Percentiles rank a stretch among this genome's conserved stretches.
phyloP scores from a whole-genome alignment of 345 rosid genomes.

The Salix brachista region DNA sequence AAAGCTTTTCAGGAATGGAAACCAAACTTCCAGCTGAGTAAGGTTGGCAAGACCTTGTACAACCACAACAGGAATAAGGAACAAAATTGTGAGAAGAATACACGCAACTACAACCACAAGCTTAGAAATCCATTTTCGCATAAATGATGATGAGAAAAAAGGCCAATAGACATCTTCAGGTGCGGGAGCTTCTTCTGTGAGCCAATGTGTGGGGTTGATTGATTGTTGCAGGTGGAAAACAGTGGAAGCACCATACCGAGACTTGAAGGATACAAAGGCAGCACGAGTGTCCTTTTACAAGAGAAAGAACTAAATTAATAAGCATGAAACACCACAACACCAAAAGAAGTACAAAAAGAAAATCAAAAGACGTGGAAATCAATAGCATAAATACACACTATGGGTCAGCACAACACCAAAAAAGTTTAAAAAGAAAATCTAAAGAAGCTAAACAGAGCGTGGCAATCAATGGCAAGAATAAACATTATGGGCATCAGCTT shows the following conservation, averaged over 20 bases:
- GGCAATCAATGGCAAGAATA: background rate
- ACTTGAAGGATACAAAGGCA: constrained; percentile 93
- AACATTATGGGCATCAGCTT: background rate
- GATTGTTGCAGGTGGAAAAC: constrained; percentile 77
- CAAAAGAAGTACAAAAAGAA: background rate
- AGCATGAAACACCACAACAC: background rate
- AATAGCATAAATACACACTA: background rate
- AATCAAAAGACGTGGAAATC: background rate
- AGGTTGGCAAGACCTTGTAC: constrained; percentile 97
- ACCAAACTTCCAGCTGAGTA: constrained; percentile 61
- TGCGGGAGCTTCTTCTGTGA: constrained; percentile 82
- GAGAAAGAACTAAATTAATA: constrained; percentile 20
- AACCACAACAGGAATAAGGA: constrained; percentile 81
- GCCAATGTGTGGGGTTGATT: constrained; percentile 78
- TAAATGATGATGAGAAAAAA: constrained; percentile 81
- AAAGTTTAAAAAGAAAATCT: background rate
- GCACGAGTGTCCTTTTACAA: constrained; percentile 71
- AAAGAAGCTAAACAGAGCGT: background rate
- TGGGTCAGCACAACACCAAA: background rate
- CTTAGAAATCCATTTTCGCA: constrained; percentile 77
- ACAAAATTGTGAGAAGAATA: constrained; percentile 69
- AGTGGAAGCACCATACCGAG: constrained; percentile 79
- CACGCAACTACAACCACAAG: constrained; percentile 60
- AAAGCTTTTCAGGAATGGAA: constrained; percentile 76
- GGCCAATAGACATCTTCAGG: constrained; percentile 95